Evolutionary conservation across 768 basidiomycete genomes (phyloP).

Genomic region (Mycena filopes): DNA sequence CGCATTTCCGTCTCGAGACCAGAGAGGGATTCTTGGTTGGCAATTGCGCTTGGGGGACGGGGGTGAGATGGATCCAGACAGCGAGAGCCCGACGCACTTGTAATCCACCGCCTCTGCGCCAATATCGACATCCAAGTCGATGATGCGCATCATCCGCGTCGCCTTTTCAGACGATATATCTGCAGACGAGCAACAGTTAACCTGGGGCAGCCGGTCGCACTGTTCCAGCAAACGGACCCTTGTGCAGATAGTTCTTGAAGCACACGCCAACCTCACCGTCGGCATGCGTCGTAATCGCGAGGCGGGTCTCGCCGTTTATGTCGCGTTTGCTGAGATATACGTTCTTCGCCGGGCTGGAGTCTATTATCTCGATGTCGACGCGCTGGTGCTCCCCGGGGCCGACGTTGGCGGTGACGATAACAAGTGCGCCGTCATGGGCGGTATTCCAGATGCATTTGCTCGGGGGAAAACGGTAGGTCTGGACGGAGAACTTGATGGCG

Average conservation of each 20-base stretch:
- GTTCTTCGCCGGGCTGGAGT: constrained; percentile 86
- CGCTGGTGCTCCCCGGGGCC: constrained; percentile 80
- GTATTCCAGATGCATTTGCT: constrained; percentile 96
- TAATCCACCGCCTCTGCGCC: constrained; percentile 99
- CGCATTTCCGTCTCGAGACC: constrained; percentile 98
- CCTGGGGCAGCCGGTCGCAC: neutral
- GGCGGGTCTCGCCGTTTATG: constrained; percentile 89
- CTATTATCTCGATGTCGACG: constrained; percentile 93
- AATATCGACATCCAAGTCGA: constrained; percentile 97
- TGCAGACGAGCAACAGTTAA: constrained; percentile 35
- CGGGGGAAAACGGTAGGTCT: constrained; percentile 75
- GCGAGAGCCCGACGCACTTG: constrained; percentile 71
- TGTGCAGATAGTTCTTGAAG: constrained; percentile 83
- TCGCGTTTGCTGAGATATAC: constrained; percentile 90
- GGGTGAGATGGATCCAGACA: constrained; percentile 11
- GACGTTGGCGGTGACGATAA: constrained; percentile 96
- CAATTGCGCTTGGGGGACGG: constrained; percentile 81
- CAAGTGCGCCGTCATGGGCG: constrained; percentile 85
- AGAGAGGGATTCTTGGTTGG: constrained; percentile 96
- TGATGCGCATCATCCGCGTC: constrained; percentile 65
- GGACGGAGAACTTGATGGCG: constrained; percentile 90
- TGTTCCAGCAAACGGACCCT: constrained; percentile 66
- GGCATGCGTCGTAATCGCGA: constrained; percentile 93
- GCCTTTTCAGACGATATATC: constrained; percentile 60
- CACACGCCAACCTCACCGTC: constrained; percentile 97